Evolutionary conservation across 2,329 filamentous ascomycete genomes (phyloP), one percentile per base, ranked within the genome.

Genomic region (Claviceps sp.): DNA sequence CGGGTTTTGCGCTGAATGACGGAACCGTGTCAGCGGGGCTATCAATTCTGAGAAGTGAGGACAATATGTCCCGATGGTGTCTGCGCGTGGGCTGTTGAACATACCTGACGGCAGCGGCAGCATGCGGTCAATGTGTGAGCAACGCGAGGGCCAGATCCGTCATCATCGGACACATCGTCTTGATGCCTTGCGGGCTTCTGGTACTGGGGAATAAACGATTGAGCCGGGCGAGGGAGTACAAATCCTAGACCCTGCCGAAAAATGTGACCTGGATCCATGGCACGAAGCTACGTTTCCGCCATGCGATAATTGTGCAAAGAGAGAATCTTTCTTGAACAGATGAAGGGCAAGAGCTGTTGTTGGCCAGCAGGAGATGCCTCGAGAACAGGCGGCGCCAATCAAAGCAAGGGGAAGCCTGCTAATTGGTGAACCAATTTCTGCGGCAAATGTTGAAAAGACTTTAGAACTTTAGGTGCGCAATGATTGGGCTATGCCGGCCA

Each of bases 81-180:
- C 13, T 39, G 41, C 16, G 41, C 48, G 7, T 8, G 13, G 13
- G 8, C 13, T 50, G 5, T 16, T 46, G 22, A 59, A 67, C 75
- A 65, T 71, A 88, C 86, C 75, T 87, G 84, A 65, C 86, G 80
- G 68, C 86, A 91, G 56, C 86, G 81, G 63, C 84, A 88, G 63
- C 86, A 90, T 22, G 87, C 87, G 48, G 86, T 89, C 61, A 91
- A 68, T 5, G 87, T 90, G 64, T 90, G 85, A 34, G 85, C 85
- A 58, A 89, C 83, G 58, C 85, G 75, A 62, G 78, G 73, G 53
- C 77, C 68, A 59, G 73, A 67, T 60, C 73, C 69, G 54, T 79
- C 78, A 51, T 60, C 65, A 62, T 80, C 77, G 46, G 65, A 70
- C 37, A 69, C 65, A 42, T 74, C 72, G 48, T 73, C 71, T 41